These are phyloP conservation scores for Aspergillus pseudotamarii DNA, from an alignment of 2,329 filamentous ascomycete genomes.

Conservation along the genomic window DNA sequence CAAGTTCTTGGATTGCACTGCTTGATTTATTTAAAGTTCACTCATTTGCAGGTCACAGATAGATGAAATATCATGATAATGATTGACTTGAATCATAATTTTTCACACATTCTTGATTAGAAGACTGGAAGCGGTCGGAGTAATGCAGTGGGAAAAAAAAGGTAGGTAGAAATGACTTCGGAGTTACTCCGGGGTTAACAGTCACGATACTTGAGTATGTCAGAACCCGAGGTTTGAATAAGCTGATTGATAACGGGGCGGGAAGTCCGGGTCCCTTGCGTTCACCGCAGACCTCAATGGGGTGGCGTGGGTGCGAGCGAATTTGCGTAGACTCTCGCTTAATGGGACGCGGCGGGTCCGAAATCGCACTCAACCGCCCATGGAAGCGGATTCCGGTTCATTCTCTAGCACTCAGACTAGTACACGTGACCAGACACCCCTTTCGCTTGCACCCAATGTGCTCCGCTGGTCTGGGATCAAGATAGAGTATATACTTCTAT, in stretches of 20 bases:
- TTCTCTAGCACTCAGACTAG: slow-evolving; percentile 40
- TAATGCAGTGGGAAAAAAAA: too few relatives aligned
- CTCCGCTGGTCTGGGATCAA: slow-evolving; percentile 21
- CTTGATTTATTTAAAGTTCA: too few relatives aligned
- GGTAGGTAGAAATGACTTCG: neutral
- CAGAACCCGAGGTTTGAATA: slow-evolving; percentile 5
- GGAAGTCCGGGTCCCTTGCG: neutral
- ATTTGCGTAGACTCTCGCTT: slow-evolving; percentile 22
- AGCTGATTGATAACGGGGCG: slow-evolving; percentile 13
- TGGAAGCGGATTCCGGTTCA: slow-evolving; percentile 29
- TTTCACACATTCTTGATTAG: too few relatives aligned
- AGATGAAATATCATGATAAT: too few relatives aligned
- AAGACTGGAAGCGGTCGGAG: too few relatives aligned
- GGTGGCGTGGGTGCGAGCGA: slow-evolving; percentile 34
- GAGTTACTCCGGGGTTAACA: slow-evolving; percentile 1
- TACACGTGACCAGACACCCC: slow-evolving; percentile 25
- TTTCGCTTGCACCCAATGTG: slow-evolving; percentile 38
- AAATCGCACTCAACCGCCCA: slow-evolving; percentile 20
- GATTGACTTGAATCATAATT: too few relatives aligned
- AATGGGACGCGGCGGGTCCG: slow-evolving; percentile 10
- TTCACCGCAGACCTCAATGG: slow-evolving; percentile 28
- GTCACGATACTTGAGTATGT: too few relatives aligned
- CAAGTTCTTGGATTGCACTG: too few relatives aligned
- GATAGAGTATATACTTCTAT: slow-evolving; percentile 13
- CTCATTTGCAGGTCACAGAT: too few relatives aligned